Evolutionary conservation across 768 basidiomycete species (phyloP), one percentile per base, ranked within the genome.

Genomic region (Boletus rubescentipes): DNA sequence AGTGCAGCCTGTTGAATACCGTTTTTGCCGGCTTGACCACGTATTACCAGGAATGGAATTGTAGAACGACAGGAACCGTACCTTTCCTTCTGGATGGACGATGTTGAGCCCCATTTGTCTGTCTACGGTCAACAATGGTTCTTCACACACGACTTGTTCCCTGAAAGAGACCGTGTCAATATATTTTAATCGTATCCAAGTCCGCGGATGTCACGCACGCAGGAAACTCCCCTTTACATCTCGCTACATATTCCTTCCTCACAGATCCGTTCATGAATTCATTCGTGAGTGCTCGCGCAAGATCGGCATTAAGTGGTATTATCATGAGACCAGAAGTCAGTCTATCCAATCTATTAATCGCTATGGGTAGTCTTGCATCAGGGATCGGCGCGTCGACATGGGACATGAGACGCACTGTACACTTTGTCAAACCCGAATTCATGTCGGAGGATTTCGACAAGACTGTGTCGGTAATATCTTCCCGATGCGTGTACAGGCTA

Each of bases 241-340:
- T 77, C 1, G 96, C 94, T 20, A 98, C 79, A 63, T 99, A 99
- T 67, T 91, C 93, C 72, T 99, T 99, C 59, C 82, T 80, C 51
- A 99, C 86, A 14, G 81, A 82, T 0, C 92, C 89, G 9, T 81
- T 80, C 61, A 85, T 77, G 66, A 98, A 98, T 72, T 98, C 93
- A 18, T 78, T 75, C 4, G 91, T 86, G 34, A 98, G 77, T 15
- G 74, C 69, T 30, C 84, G 78, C 3, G 93, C 92, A 34, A 87
- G 78, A 39, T 81, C 72, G 1, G 83, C 74, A 18, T 85, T 85
- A 12, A 93, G 74, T 0, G 94, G 93, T 47, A 98, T 74, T 61
- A 99, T 89, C 93, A 99, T 94, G 40, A 98, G 76, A 8, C 97
- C 97, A 0, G 92, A 94, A 0, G 97, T 98, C 26, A 98, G 76